Base-by-base conservation (phyloP, 192 early-diverging fungal genomes). In the Linnemannia elongata region DNA sequence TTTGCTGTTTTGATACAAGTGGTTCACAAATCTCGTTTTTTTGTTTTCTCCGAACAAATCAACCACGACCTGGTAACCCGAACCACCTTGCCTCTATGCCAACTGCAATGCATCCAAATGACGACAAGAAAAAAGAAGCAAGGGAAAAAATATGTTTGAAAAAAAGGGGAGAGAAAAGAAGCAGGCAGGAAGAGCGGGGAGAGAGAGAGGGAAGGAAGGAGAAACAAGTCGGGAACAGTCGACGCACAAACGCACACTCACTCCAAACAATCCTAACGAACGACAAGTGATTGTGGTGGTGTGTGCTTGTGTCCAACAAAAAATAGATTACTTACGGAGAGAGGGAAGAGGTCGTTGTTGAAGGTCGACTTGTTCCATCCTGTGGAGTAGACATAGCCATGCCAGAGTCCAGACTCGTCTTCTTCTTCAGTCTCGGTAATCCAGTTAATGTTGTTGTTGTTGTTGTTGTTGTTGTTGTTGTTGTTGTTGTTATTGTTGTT, bases 321-420 rank as follows among this genome's bases (percentile, higher is more conserved):
- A 60, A 6, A 27, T 30, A 60, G 27, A 60, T 27, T 60, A 66
- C 60, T 66, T 66, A 66, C 60, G 10, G 27, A 66, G 27, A 66
- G 60, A 66, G 60, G 60, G 60, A 66, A 66, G 10, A 66, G 30
- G 15, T 66, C 60, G 60, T 33, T 35, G 30, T 66, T 30, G 30
- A 33, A 33, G 60, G 30, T 66, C 27, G 60, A 66, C 60, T 66
- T 66, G 60, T 66, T 66, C 60, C 60, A 66, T 33, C 60, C 60
- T 66, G 30, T 66, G 30, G 60, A 30, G 60, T 66, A 66, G 30
- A 66, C 60, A 66, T 30, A 66, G 60, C 60, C 27, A 27, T 66
- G 60, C 60, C 60, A 66, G 60, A 66, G 30, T 66, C 60, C 60
- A 66, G 60, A 66, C 60, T 33, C 6, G 2, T 27, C 60, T 33